Evolutionary conservation across 2,329 filamentous ascomycete species (phyloP).

Genomic region (Coniella vitis): DNA sequence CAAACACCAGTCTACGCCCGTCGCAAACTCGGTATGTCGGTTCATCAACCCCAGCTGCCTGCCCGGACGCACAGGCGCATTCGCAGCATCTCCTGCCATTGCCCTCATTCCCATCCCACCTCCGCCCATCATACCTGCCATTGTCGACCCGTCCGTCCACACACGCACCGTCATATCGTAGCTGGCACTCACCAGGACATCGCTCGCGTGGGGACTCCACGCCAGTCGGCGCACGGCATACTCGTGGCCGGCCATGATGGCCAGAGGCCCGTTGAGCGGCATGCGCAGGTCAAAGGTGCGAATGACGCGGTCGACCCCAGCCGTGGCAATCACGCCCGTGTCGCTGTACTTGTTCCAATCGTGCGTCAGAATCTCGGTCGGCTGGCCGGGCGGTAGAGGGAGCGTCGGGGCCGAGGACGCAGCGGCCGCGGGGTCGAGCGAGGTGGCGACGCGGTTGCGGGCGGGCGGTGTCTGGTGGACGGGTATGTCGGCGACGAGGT

Average conservation of each 20-base stretch:
- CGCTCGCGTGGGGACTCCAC: slow-evolving; percentile 91
- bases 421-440: slow-evolving; percentile 13
- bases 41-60: slow-evolving; percentile 82
- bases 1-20: slow-evolving; percentile 94
- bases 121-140: slow-evolving; percentile 6
- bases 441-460: slow-evolving; percentile 27
- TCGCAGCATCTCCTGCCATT: slow-evolving; percentile 25
- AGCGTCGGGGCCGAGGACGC: background rate
- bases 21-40: slow-evolving; percentile 89
- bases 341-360: slow-evolving; percentile 99
- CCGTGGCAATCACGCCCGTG: slow-evolving; percentile 69
- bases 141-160: slow-evolving; percentile 69
- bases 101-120: background rate
- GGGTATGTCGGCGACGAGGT: slow-evolving; percentile 74
- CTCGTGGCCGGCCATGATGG: slow-evolving; percentile 75
- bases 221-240: slow-evolving; percentile 81
- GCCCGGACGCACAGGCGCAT: slow-evolving; percentile 43
- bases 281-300: slow-evolving; percentile 86
- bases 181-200: slow-evolving; percentile 79
- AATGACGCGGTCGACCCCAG: slow-evolving; percentile 79
- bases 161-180: slow-evolving; percentile 98
- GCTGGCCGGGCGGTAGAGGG: slow-evolving; percentile 39
- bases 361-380: slow-evolving; percentile 82
- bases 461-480: slow-evolving; percentile 62
- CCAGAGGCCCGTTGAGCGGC: slow-evolving; percentile 63